Evolutionary conservation across 148 eudicot species (phyloP).

Genomic region (Chenopodium formosanum): DNA sequence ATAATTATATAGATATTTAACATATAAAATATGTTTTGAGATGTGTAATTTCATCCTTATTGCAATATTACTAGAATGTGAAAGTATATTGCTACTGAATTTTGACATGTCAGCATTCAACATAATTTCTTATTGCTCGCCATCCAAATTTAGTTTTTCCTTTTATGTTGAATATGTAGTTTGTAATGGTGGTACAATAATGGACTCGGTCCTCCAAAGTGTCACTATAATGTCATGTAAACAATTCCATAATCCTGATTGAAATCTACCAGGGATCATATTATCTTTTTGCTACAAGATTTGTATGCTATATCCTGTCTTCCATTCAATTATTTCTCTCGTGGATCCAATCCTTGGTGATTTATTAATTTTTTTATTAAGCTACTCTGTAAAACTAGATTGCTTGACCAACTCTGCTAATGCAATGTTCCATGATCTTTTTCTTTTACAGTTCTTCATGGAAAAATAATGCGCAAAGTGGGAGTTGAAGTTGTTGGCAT

Average conservation of each 20-base stretch:
- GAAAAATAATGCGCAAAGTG: conserved; percentile 81
- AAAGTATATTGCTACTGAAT: background rate
- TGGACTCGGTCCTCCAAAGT: background rate
- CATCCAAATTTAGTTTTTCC: background rate
- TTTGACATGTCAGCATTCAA: background rate
- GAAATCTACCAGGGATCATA: background rate
- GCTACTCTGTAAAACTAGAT: background rate
- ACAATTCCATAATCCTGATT: background rate
- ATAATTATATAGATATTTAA: too few relatives aligned
- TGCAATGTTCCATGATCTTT: background rate
- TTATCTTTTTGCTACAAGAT: too few relatives aligned
- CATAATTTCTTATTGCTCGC: background rate
- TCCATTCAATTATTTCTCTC: background rate
- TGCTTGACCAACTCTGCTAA: background rate
- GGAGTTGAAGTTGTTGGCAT: conserved; percentile 85
- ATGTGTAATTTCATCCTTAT: too few relatives aligned
- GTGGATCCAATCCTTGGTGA: background rate
- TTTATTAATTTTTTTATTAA: background rate
- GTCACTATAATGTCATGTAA: background rate
- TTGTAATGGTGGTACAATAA: background rate
- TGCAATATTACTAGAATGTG: too few relatives aligned
- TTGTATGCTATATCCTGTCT: too few relatives aligned
- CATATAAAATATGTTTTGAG: too few relatives aligned
- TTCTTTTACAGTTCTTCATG: conserved; percentile 61
- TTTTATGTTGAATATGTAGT: background rate